A percentile compares a stretch with the other conserved stretches of the same genome.
phyloP scores from a whole-genome alignment of 148 eudicot genomes.

The Linanthus parryae region DNA sequence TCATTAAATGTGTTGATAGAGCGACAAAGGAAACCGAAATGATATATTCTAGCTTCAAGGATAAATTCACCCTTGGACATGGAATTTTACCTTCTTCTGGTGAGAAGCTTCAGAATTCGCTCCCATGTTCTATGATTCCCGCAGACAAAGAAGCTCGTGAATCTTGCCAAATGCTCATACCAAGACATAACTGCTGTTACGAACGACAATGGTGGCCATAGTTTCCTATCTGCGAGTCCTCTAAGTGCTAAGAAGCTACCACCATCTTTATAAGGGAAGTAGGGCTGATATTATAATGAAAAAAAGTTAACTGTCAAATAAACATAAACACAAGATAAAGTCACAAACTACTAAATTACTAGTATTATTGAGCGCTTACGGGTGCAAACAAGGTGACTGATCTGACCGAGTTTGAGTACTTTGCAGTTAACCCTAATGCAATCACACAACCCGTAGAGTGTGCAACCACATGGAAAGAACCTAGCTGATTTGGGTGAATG shows the following conservation, averaged over 20 bases:
- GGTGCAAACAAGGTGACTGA: slow-evolving; percentile 70
- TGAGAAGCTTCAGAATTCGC: slow-evolving; percentile 34
- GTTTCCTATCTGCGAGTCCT: slow-evolving; percentile 43
- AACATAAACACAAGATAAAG: too few species aligned
- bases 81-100: slow-evolving; percentile 57
- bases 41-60: too few species aligned
- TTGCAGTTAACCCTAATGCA: slow-evolving; percentile 69
- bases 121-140: slow-evolving; percentile 67
- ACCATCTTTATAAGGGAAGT: slow-evolving; percentile 34
- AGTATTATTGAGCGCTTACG: too few species aligned
- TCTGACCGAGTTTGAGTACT: slow-evolving; percentile 39
- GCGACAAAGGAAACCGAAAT: too few species aligned
- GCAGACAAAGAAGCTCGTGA: slow-evolving; percentile 53
- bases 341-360: too few species aligned
- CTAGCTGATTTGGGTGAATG: slow-evolving; percentile 22
- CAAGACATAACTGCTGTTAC: slow-evolving; percentile 79
- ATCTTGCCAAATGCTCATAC: slow-evolving; percentile 83
- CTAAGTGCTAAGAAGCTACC: slow-evolving; percentile 37
- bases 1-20: too few species aligned
- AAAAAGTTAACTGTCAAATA: too few species aligned
- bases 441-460: slow-evolving; percentile 83
- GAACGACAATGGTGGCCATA: slow-evolving; percentile 70
- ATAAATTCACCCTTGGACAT: too few species aligned
- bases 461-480: slow-evolving; percentile 69
- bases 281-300: slow-evolving; percentile 43